phyloP scores from a whole-genome alignment of 257 asterid genomes.

The Penstemon barbatus region DNA sequence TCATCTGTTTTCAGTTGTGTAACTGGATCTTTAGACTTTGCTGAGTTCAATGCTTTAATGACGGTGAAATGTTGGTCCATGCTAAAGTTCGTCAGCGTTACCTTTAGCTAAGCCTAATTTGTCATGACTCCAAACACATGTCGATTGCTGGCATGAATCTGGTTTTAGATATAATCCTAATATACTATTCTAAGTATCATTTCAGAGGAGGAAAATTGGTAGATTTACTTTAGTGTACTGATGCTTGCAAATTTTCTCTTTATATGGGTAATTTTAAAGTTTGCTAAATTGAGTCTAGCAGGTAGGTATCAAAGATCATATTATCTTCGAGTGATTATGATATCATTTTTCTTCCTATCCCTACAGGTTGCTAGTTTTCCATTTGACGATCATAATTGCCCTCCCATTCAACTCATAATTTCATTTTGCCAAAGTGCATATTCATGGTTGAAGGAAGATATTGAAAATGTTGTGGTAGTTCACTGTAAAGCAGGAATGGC shows the following conservation, averaged over 20 bases:
- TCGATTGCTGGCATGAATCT: conserved; percentile 2
- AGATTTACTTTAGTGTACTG: not conserved
- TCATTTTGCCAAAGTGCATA: conserved; percentile 98
- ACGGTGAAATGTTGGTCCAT: conserved; percentile 1
- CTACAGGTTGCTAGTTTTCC: conserved; percentile 94
- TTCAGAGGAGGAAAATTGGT: conserved; percentile 4
- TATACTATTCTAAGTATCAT: not conserved
- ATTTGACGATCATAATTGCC: conserved; percentile 97
- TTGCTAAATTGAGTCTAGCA: not conserved
- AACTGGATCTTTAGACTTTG: not conserved
- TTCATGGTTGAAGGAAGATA: conserved; percentile 98
- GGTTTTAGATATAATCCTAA: not conserved
- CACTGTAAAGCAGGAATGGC: conserved; percentile 99
- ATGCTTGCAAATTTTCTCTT: not conserved
- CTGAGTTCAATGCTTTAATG: not conserved
- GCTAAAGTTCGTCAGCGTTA: not conserved
- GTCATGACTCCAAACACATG: not conserved
- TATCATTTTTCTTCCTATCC: conserved; percentile 12
- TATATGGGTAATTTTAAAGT: conserved; percentile 18
- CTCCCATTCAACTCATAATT: conserved; percentile 88
- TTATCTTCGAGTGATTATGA: conserved; percentile 1
- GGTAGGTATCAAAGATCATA: conserved; percentile 16
- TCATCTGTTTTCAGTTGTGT: conserved; percentile 8
- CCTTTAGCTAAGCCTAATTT: not conserved
- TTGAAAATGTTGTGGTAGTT: conserved; percentile 96